A percentile compares a stretch with the other conserved stretches of the same genome.
Conservation (phyloP, 768 basidiomycete species). For the Brasilioporus rufonigricans region DNA sequence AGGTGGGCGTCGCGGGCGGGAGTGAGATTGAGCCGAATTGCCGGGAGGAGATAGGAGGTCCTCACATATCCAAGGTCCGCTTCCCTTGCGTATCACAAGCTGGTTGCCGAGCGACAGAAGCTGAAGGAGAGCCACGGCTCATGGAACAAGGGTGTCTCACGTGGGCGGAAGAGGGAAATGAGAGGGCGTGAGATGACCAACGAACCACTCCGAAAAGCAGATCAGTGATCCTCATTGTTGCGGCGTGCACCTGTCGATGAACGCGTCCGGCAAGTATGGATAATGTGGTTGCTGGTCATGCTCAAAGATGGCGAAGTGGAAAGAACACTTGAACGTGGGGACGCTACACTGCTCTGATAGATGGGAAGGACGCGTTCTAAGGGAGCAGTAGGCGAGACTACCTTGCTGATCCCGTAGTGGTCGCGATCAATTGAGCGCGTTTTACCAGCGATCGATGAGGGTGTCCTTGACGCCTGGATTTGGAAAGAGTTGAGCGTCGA, state of each 20-base stretch:
- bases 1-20: slow-evolving; percentile 8
- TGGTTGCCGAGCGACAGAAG: slow-evolving; percentile 8
- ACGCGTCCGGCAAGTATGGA: background rate
- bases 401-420: slow-evolving; percentile 12
- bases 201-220: background rate
- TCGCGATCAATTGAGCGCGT: slow-evolving; percentile 14
- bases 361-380: background rate
- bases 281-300: background rate
- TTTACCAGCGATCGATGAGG: background rate
- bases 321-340: background rate
- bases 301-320: background rate
- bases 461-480: background rate
- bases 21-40: slow-evolving; percentile 9
- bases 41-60: slow-evolving; percentile 2
- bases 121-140: background rate
- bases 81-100: slow-evolving; percentile 2
- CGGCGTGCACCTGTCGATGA: slow-evolving; percentile 8
- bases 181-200: background rate
- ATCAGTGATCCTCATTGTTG: slow-evolving; percentile 17
- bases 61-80: slow-evolving; percentile 2
- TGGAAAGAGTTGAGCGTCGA: slow-evolving; percentile 9
- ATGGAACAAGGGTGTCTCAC: background rate
- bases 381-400: background rate
- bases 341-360: background rate
- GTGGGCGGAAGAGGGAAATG: slow-evolving; percentile 1